phyloP scores from a whole-genome alignment of 1,284 basidiomycete species.

The Agaricales sp. region DNA sequence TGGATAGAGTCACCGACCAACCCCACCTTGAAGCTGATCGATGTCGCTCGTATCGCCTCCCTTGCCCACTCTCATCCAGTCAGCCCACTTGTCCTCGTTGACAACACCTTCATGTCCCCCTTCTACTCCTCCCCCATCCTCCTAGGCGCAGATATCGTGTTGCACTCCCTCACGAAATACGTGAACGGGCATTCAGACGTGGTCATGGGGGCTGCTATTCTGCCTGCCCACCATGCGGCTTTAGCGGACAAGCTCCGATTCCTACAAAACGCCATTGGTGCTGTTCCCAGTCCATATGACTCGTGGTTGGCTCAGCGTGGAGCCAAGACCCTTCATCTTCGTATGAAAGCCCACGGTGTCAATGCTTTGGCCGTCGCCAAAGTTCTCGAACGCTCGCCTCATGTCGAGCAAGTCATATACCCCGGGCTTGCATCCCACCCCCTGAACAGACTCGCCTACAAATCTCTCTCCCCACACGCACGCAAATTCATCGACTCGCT shows the following conservation, averaged over 20 bases:
- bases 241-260: constrained; percentile 61
- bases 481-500: constrained; percentile 50
- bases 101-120: constrained; percentile 89
- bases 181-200: constrained; percentile 92
- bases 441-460: constrained; percentile 52
- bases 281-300: constrained; percentile 84
- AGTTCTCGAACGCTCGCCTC: constrained; percentile 44
- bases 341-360: constrained; percentile 81
- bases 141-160: constrained; percentile 76
- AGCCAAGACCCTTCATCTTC: constrained; percentile 81
- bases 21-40: constrained; percentile 83
- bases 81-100: constrained; percentile 72
- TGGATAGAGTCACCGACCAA: constrained; percentile 97
- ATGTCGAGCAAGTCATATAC: constrained; percentile 77
- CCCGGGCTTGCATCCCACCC: constrained; percentile 66
- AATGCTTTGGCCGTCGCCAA: constrained; percentile 76
- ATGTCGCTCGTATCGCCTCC: constrained; percentile 56
- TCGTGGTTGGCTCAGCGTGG: constrained; percentile 89
- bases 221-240: constrained; percentile 44
- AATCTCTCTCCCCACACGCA: constrained; percentile 61
- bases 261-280: constrained; percentile 88
- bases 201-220: constrained; percentile 76
- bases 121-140: constrained; percentile 87
- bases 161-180: constrained; percentile 85
- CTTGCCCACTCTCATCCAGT: constrained; percentile 51